Percentiles rank a stretch among this genome's conserved stretches.
Evolutionary conservation across 768 basidiomycete species (phyloP).

Genomic region (Termitomyces sp.): DNA sequence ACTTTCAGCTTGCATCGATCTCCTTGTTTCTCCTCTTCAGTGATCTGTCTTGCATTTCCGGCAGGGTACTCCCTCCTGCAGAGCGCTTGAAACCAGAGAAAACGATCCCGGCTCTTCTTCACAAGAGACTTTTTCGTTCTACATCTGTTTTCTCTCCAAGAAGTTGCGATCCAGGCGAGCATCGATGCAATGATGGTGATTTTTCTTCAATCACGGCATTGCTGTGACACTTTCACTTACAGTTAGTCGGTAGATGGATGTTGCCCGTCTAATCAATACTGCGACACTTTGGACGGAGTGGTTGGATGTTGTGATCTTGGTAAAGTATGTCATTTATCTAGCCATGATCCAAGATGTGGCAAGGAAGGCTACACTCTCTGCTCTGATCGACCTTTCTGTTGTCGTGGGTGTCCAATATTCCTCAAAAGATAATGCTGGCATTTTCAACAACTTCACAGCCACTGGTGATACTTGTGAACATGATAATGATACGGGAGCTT

Average conservation of each 20-base stretch:
- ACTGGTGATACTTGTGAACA: neutral
- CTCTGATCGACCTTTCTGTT: neutral
- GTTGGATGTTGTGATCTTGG: neutral
- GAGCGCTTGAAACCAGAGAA: neutral
- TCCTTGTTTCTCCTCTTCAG: neutral
- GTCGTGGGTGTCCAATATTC: neutral
- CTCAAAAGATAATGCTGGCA: neutral
- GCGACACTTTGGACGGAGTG: neutral
- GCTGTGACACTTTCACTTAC: neutral
- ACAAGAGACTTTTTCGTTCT: neutral
- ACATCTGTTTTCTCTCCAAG: conserved; percentile 1
- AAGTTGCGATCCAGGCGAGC: conserved; percentile 5
- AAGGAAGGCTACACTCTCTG: neutral
- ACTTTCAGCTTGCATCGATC: neutral
- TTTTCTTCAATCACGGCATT: neutral
- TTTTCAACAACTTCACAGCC: neutral
- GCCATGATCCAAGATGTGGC: neutral
- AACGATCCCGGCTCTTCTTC: conserved; percentile 7
- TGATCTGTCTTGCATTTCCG: neutral
- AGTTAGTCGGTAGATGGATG: neutral
- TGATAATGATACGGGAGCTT: neutral
- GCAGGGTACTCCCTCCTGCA: neutral
- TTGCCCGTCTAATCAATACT: neutral
- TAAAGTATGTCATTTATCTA: neutral
- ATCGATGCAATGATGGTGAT: conserved; percentile 9